A percentile compares a stretch with the other conserved stretches of the same genome.
phyloP scores from a whole-genome alignment of 1,139 yeast species.

The Pichia sp. region DNA sequence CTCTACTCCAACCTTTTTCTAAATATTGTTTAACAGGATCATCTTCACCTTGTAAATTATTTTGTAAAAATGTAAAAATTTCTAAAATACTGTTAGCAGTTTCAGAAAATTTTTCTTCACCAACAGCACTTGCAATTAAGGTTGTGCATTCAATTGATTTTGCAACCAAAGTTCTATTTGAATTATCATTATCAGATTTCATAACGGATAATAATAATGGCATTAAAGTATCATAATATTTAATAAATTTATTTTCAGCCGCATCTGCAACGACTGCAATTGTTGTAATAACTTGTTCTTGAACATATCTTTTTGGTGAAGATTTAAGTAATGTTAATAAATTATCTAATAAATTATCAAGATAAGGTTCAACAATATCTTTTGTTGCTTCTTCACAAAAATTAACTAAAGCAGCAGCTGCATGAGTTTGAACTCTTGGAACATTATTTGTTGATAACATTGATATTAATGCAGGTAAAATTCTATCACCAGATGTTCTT shows the following conservation, averaged over 20 bases:
- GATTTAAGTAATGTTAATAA: conserved; percentile 63
- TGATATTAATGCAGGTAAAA: conserved; percentile 83
- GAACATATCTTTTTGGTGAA: conserved; percentile 87
- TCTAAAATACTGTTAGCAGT: conserved; percentile 72
- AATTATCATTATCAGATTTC: conserved; percentile 72
- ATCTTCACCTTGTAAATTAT: conserved; percentile 46
- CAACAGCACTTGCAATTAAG: conserved; percentile 93
- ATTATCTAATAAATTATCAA: conserved; percentile 72
- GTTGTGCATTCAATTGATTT: conserved; percentile 96
- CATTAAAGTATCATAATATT: conserved; percentile 93
- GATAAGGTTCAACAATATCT: conserved; percentile 81
- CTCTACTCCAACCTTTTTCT: conserved; percentile 95
- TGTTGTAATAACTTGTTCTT: conserved; percentile 94
- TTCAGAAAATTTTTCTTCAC: conserved; percentile 78
- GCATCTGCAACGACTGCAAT: conserved; percentile 98
- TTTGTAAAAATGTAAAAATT: conserved; percentile 69
- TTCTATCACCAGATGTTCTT: conserved; percentile 67
- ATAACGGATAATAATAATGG: conserved; percentile 79
- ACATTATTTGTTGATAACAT: conserved; percentile 47
- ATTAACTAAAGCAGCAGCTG: conserved; percentile 96
- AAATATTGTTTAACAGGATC: conserved; percentile 85
- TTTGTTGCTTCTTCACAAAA: conserved; percentile 89
- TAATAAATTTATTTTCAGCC: conserved; percentile 83
- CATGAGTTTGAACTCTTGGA: conserved; percentile 95
- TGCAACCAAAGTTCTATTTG: conserved; percentile 76